Evolutionary conservation across 2,329 filamentous ascomycete species (phyloP), one percentile per base, ranked within the genome.

Genomic region (Talaromyces marneffei): DNA sequence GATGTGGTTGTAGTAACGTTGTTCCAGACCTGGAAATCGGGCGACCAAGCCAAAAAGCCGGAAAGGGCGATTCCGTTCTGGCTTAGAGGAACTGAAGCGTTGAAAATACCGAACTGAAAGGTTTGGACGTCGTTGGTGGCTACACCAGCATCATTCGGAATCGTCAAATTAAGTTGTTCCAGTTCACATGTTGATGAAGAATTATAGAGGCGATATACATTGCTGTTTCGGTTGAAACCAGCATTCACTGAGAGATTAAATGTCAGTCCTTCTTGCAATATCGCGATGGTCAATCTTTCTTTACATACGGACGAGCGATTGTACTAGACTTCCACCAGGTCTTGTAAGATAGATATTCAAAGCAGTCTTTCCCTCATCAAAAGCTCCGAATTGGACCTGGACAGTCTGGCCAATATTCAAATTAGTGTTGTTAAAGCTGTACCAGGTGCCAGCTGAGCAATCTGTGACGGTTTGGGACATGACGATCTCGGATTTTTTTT

Each of bases 141-240:
- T 6, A 57, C 40, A 9, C 55, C 55, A 2, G 18, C 25, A 46
- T 31, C 39, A 6, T 20, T 57, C 25, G 55, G 55, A 27, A 57
- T 57, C 4, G 55, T 57, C 18, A 57, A n/a, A 29, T 57, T 57
- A 6, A 57, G 27, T 44, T 57, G 55, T 46, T 57, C 39, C 10
- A 57, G 55, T 48, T 33, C 18, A 14, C 55, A 57, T n/a, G 55
- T 57, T 33, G 55, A 57, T n/a, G 55, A 57, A 5, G 55, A 57
- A 18, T 57, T 57, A 25, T 57, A 57, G 25, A 57, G 14, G 16
- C 40, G 39, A 31, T 48, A 57, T 44, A 46, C 29, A 8, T 25
- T 6, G 40, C 27, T 48, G 1, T 33, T 23, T 27, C 20, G n/a
- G 29, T 2, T 37, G 14, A 57, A 57, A 46, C 9, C 39, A 35